Percentiles rank a stretch among this genome's conserved stretches.
Evolutionary conservation across 345 rosid species (phyloP).

Genomic region (thale cress (Arabidopsis thaliana)): TAIR10.1 NC_003075.7:5763501-5764000

Average conservation of each 20-base stretch:
- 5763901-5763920: background rate
- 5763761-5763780: too few species aligned
- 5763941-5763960: background rate
- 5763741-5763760: background rate
- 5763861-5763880: background rate
- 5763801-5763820: background rate
- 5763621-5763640: too few species aligned
- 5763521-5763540: background rate
- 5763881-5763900: background rate
- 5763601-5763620: background rate
- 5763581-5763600: background rate
- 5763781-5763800: background rate
- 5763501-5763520: background rate
- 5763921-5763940: background rate
- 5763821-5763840: background rate
- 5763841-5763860: too few species aligned
- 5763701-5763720: background rate
- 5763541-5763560: too few species aligned
- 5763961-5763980: background rate
- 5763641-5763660: too few species aligned
- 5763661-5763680: background rate
- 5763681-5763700: background rate
- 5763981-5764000: background rate
- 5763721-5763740: background rate
- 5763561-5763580: too few species aligned